phyloP scores from a whole-genome alignment of 2,329 filamentous ascomycete species.

The Ascosphaera apis region DNA sequence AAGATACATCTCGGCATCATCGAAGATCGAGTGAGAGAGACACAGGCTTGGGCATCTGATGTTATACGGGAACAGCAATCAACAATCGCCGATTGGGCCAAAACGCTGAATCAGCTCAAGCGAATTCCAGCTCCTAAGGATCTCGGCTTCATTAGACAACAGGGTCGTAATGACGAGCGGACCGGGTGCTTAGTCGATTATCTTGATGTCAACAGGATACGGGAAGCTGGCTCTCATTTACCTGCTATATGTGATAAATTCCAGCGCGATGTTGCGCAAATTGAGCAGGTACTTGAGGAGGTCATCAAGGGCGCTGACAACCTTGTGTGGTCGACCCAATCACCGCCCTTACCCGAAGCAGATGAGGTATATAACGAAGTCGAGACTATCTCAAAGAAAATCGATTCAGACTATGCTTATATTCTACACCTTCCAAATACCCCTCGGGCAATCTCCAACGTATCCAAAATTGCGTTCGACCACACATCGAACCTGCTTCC shows the following conservation, averaged over 20 bases:
- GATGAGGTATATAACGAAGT: constrained; percentile 59
- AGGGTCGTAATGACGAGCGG: constrained; percentile 19
- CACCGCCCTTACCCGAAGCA: constrained; percentile 39
- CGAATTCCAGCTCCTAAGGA: constrained; percentile 21
- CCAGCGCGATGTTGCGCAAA: constrained; percentile 32
- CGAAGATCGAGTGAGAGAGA: constrained; percentile 23
- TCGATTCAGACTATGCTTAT: constrained; percentile 65
- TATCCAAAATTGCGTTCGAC: constrained; percentile 39
- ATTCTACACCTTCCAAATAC: constrained; percentile 45
- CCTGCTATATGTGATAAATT: constrained; percentile 36
- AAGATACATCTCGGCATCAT: constrained; percentile 24
- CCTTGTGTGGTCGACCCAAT: constrained; percentile 16
- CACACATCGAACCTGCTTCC: constrained; percentile 42
- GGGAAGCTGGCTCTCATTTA: constrained; percentile 45
- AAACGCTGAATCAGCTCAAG: constrained; percentile 15
- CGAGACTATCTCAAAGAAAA: constrained; percentile 63
- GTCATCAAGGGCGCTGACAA: constrained; percentile 33
- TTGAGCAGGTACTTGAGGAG: constrained; percentile 35
- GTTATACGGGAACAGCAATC: constrained; percentile 21
- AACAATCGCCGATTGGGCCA: constrained; percentile 22
- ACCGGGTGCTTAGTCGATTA: constrained; percentile 48
- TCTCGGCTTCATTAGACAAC: constrained; percentile 19
- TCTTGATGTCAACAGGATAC: constrained; percentile 49
- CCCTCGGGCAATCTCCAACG: constrained; percentile 37
- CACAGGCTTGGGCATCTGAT: constrained; percentile 23